Conservation (phyloP, 2,329 filamentous ascomycete genomes). For the Lecanicillium sp. region DNA sequence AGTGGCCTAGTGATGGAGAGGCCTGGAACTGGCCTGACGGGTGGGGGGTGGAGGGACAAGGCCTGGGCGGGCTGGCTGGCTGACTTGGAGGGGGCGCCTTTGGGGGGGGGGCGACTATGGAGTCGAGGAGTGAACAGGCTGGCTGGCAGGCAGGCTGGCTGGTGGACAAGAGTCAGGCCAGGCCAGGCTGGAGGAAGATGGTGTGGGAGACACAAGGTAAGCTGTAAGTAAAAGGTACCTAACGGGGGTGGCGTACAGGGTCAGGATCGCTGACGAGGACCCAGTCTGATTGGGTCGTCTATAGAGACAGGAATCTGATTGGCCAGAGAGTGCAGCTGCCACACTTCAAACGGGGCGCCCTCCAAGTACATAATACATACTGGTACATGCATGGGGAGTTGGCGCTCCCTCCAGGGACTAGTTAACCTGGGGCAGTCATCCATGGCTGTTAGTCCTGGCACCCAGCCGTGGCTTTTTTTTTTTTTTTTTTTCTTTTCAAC, state of each 20-base stretch:
- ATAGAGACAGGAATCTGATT: neutral
- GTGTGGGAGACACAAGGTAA: neutral
- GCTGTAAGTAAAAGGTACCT: neutral
- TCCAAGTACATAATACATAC: neutral
- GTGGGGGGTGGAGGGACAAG: neutral
- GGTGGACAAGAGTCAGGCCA: neutral
- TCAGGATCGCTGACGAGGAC: neutral
- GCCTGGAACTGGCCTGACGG: constrained; percentile 2
- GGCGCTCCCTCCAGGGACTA: too few relatives aligned
- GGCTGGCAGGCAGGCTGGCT: neutral
- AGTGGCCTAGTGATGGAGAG: neutral
- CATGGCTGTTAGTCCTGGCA: too few relatives aligned
- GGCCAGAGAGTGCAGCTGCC: neutral
- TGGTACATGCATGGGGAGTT: too few relatives aligned
- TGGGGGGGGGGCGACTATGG: neutral
- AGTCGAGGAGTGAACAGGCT: neutral
- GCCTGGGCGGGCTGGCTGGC: neutral
- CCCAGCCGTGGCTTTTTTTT: too few relatives aligned
- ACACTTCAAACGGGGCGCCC: neutral
- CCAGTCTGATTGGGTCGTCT: neutral
- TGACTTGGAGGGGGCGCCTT: neutral
- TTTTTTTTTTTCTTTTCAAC: too few relatives aligned
- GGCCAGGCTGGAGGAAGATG: neutral
- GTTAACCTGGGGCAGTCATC: too few relatives aligned
- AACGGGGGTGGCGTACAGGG: neutral